Conservation (phyloP, 2,329 filamentous ascomycete genomes). For the Torrubiellomyces zombiae region DNA sequence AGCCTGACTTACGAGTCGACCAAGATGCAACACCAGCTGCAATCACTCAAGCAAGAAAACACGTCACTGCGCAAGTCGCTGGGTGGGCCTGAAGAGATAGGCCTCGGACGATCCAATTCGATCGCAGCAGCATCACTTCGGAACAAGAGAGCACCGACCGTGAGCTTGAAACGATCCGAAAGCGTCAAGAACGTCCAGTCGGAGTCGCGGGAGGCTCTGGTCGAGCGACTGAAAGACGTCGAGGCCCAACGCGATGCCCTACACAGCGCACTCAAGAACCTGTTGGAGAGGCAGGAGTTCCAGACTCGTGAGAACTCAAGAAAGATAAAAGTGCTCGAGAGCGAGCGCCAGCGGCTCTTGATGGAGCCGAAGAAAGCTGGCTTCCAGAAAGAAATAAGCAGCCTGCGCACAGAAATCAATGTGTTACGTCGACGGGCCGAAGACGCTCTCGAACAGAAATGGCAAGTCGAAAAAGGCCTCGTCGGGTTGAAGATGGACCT, state of each 20-base stretch:
- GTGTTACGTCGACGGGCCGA: slow-evolving; percentile 74
- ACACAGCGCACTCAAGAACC: slow-evolving; percentile 68
- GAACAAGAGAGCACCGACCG: slow-evolving; percentile 19
- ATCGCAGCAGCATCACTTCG: slow-evolving; percentile 37
- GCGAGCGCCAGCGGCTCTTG: slow-evolving; percentile 60
- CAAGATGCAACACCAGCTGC: slow-evolving; percentile 75
- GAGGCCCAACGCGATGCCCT: slow-evolving; percentile 88
- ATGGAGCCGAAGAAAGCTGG: slow-evolving; percentile 53
- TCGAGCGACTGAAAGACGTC: slow-evolving; percentile 76
- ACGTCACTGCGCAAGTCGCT: slow-evolving; percentile 31
- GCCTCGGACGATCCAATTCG: slow-evolving; percentile 48
- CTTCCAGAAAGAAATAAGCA: slow-evolving; percentile 70
- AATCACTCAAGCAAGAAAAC: slow-evolving; percentile 52
- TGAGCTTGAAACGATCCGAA: slow-evolving; percentile 41
- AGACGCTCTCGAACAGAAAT: slow-evolving; percentile 88
- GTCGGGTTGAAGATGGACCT: slow-evolving; percentile 88
- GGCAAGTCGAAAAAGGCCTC: slow-evolving; percentile 84
- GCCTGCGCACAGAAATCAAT: slow-evolving; percentile 69
- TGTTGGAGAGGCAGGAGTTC: slow-evolving; percentile 72
- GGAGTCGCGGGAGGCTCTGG: slow-evolving; percentile 51
- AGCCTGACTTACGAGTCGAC: slow-evolving; percentile 64
- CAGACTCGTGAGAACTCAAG: slow-evolving; percentile 75
- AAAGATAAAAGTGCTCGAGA: slow-evolving; percentile 58
- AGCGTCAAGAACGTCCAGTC: slow-evolving; percentile 31
- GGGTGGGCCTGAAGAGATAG: slow-evolving; percentile 6